These are phyloP conservation scores for Skeletonema grethae DNA, from an alignment of 108 stramenopile species.

Conservation along the genomic window DNA sequence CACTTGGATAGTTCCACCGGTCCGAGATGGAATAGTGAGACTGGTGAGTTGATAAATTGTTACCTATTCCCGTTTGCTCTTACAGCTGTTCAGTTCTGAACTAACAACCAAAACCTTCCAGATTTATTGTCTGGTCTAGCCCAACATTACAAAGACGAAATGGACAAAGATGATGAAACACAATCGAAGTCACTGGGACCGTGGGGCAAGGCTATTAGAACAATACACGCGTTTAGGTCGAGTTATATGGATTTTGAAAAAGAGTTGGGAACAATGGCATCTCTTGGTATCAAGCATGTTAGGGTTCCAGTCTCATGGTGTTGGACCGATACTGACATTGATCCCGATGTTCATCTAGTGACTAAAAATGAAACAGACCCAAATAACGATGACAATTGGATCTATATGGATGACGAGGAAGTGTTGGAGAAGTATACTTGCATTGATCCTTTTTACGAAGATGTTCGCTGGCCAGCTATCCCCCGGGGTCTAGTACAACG, in stretches of 20 bases:
- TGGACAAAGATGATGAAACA: constrained; percentile 16
- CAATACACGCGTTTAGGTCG: constrained; percentile 66
- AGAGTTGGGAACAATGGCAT: constrained; percentile 47
- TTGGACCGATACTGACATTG: constrained; percentile 66
- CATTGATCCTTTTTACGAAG: constrained; percentile 65
- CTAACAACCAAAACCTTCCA: constrained; percentile 1
- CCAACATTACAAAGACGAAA: constrained; percentile 31
- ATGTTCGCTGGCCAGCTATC: constrained; percentile 67
- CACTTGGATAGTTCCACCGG: constrained; percentile 58
- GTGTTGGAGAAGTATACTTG: constrained; percentile 65
- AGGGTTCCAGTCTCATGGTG: constrained; percentile 81
- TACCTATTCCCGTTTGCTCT: no score
- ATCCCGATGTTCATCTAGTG: constrained; percentile 14
- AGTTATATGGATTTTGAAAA: constrained; percentile 63
- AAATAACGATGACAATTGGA: constrained; percentile 4
- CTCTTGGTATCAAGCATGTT: constrained; percentile 61
- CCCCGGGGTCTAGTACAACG: constrained; percentile 53
- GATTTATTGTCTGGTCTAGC: constrained; percentile 59
- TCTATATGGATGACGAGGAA: constrained; percentile 34
- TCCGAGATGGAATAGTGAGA: constrained; percentile 72
- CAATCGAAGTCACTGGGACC: constrained; percentile 17
- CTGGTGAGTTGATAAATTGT: no score
- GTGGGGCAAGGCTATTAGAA: constrained; percentile 50
- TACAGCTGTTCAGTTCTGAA: no score
- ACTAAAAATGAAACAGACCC: constrained; percentile 20